phyloP scores from a whole-genome alignment of 305 asterid species.

The Fraxinus platypoda region DNA sequence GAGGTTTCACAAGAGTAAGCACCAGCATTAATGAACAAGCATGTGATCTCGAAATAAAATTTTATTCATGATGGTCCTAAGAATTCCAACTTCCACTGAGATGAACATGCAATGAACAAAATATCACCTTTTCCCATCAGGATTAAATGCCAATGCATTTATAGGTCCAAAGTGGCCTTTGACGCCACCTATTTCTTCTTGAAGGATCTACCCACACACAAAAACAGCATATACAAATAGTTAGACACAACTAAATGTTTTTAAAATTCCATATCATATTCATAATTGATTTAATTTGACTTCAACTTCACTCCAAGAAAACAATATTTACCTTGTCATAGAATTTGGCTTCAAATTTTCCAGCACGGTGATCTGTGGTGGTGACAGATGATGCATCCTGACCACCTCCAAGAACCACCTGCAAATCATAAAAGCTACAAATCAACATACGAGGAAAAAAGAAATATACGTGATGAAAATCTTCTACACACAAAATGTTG shows the following conservation, averaged over 20 bases:
- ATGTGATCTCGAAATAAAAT: background rate
- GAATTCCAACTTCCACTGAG: background rate
- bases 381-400: constrained; percentile 95
- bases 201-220: constrained; percentile 56
- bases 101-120: background rate
- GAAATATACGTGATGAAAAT: background rate
- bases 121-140: constrained; percentile 81
- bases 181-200: constrained; percentile 87
- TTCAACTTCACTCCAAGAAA: background rate
- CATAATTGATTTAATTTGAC: background rate
- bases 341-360: constrained; percentile 92
- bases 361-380: constrained; percentile 97
- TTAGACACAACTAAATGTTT: constrained; percentile 1
- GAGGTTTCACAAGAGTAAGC: background rate
- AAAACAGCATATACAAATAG: constrained; percentile 11
- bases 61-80: background rate
- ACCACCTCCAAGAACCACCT: constrained; percentile 98
- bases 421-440: constrained; percentile 17
- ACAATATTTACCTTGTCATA: constrained; percentile 66
- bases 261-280: background rate
- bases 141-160: constrained; percentile 91
- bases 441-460: constrained; percentile 1
- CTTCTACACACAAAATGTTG: background rate
- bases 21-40: background rate
- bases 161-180: constrained; percentile 97